Evolutionary conservation across 345 rosid genomes (phyloP).

Genomic region (Eucalyptus microcorys): DNA sequence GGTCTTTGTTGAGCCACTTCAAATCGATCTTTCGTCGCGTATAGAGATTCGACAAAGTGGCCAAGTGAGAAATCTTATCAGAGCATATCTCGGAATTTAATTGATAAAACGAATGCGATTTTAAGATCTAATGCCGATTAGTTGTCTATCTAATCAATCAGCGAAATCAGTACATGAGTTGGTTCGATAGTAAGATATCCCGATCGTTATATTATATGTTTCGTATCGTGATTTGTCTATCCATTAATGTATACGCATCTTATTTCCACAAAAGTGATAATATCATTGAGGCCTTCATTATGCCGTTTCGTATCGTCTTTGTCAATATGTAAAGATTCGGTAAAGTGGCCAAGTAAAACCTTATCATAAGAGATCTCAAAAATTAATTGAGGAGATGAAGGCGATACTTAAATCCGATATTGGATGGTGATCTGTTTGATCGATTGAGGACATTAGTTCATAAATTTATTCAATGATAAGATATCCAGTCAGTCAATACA

Average conservation of each 20-base stretch:
- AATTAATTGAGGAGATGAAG: neutral
- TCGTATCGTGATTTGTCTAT: neutral
- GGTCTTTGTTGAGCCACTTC: neutral
- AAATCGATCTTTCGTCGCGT: neutral
- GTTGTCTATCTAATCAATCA: neutral
- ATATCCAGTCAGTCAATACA: neutral
- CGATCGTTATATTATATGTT: accelerated
- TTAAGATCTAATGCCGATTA: neutral
- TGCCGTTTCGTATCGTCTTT: neutral
- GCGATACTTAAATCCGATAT: neutral
- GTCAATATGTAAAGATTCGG: neutral
- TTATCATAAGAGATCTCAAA: neutral
- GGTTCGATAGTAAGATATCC: neutral
- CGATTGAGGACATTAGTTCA: neutral
- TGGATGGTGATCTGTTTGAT: neutral
- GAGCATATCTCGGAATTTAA: neutral
- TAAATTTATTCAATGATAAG: neutral
- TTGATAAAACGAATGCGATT: neutral
- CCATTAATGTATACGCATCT: neutral
- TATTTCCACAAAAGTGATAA: accelerated
- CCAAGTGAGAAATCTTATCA: neutral
- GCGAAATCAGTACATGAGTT: neutral
- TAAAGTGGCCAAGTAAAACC: neutral
- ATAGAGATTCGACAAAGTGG: neutral
- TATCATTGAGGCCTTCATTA: neutral